These are phyloP conservation scores for Phytopythium aichiense DNA, from an alignment of 352 stramenopile genomes.

Conservation along the genomic window DNA sequence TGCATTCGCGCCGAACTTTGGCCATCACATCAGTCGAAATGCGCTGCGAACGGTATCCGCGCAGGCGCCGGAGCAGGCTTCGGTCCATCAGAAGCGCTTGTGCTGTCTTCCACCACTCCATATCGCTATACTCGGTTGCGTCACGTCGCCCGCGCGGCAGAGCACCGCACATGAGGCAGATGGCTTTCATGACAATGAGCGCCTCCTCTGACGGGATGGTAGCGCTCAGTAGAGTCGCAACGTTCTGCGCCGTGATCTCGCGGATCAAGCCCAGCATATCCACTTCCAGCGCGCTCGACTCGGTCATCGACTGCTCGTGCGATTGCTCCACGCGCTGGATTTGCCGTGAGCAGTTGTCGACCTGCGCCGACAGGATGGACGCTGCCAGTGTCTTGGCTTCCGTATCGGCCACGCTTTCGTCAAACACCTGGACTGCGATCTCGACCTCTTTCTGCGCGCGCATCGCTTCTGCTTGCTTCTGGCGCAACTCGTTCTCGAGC, in stretches of 20 bases:
- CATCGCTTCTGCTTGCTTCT: constrained; percentile 18
- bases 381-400: constrained; percentile 54
- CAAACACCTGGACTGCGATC: constrained; percentile 45
- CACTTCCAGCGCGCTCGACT: constrained; percentile 50
- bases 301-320: constrained; percentile 42
- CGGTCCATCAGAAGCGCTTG: constrained; percentile 81
- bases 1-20: constrained; percentile 71
- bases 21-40: constrained; percentile 66
- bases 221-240: constrained; percentile 57
- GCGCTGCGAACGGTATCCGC: constrained; percentile 42
- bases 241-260: constrained; percentile 69
- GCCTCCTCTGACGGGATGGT: constrained; percentile 43
- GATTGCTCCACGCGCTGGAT: constrained; percentile 42
- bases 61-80: constrained; percentile 49
- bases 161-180: constrained; percentile 65
- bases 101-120: constrained; percentile 78
- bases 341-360: constrained; percentile 53
- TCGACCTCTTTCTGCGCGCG: constrained; percentile 21
- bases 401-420: constrained; percentile 70
- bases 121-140: constrained; percentile 62
- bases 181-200: constrained; percentile 66
- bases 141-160: constrained; percentile 47
- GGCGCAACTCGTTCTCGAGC: constrained; percentile 17
- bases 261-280: constrained; percentile 60
- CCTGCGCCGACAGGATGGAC: constrained; percentile 37